Evolutionary conservation across 768 basidiomycete genomes (phyloP), one percentile per base, ranked within the genome.

Genomic region (Lactifluus volemus): DNA sequence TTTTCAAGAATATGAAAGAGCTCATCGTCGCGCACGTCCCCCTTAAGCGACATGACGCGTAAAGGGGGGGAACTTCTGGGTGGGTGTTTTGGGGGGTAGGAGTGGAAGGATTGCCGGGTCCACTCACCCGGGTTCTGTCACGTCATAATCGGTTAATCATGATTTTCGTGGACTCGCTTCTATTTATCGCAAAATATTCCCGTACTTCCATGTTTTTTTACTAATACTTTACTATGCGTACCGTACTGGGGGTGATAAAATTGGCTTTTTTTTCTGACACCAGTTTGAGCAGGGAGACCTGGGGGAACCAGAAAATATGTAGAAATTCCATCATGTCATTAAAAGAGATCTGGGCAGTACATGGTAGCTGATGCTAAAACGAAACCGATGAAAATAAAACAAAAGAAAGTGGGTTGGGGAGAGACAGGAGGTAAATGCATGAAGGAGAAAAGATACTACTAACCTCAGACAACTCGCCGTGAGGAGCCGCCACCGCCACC

Each of bases 401-500:
- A 47, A 34, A 50, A 25, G 14, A 14, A 38, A 5, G 19, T 47
- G 29, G 42, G 25, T 19, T 9, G 52, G 15, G 4, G 6, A 5
- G n/a, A 56, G 12, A 14, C 15, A 6, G 10, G n/a, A 41, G 41
- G 38, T 48, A 54, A 17, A 53, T 30, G 38, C 9, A 38, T 38
- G 10, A 38, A 39, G 21, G 21, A 14, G 21, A 10, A 34, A 36
- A 39, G 34, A 52, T 5, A 25, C 17, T 38, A 8, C 4, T 32
- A 8, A 3, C 39, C 41, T 77, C 72, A 83, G 70, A 25, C 25
- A 81, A 84, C 67, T 25, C 83, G 72, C 67, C 82, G 77, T 60
- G 76, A 67, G 7, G 25, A 25, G 25, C 25, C 25, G 25, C 25
- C 25, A 2, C 25, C 25, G 25, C 25, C 25, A 25, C 62, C 54